Base-by-base conservation (phyloP, 1,139 yeast genomes). In the Kodamaea alishanica region DNA sequence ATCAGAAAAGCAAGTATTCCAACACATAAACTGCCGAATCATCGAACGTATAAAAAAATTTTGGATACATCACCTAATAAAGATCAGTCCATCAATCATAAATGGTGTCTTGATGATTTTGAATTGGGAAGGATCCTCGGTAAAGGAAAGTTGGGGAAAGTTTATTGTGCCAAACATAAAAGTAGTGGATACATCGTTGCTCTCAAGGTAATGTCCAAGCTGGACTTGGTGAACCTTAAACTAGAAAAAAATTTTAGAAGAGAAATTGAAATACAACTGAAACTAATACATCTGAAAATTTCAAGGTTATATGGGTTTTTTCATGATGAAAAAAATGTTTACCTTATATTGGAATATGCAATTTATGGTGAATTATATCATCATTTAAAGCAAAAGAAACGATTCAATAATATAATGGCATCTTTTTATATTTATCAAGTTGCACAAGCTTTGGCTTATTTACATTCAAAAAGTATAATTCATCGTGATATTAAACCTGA, bases 401-500 rank as follows among this genome's bases (percentile, higher is more conserved):
- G 88, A 28, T 86, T 89, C 54, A 76, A 79, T 47, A 90, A 88
- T 52, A 69, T 71, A 10, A 67, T 77, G 12, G 95, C 96, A 2
- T 83, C 95, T 3, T 75, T 78, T 52, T 90, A 87, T 60, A 81
- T 88, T 8, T 81, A 70, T 48, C 97, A 92, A 58, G 84, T 89
- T 63, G 83, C 97, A 1, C 73, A 75, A 38, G 95, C 96, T 0
- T 70, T 92, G 40, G 60, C 70, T 9, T 86, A 88, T 55, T 66
- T 92, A 49, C 97, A 90, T 62, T 66, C 75, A 32, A 84, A 83
- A 51, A 78, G 82, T 48, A 81, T 90, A 33, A 85, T 92, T 26
- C 98, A 92, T 56, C 73, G 98, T 43, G 98, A 90, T 58, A 77
- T 90, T 47, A 90, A 90, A 58, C 97, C 97, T 0, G 97, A 90